Percentiles rank a stretch among this genome's conserved stretches.
Evolutionary conservation across 352 stramenopile species (phyloP).

Genomic region (Bremia lactucae): DNA sequence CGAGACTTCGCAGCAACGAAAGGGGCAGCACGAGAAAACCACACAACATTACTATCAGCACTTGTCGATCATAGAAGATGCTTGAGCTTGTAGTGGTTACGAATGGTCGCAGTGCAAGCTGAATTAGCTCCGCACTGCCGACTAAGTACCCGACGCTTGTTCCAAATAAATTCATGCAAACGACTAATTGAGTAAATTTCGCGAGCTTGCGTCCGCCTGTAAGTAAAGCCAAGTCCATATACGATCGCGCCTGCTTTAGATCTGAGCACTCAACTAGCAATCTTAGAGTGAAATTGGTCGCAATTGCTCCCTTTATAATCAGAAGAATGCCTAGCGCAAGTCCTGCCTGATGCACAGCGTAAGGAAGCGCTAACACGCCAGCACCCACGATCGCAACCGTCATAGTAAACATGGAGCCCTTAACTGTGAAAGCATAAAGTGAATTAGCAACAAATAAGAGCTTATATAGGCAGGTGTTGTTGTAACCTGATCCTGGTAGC

Average conservation of each 20-base stretch:
- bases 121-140: slow-evolving; percentile 65
- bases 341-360: slow-evolving; percentile 64
- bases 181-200: slow-evolving; percentile 61
- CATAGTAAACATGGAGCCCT: slow-evolving; percentile 87
- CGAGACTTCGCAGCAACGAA: slow-evolving; percentile 72
- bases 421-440: slow-evolving; percentile 36
- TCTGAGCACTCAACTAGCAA: slow-evolving; percentile 73
- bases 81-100: slow-evolving; percentile 32
- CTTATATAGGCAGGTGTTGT: not conserved
- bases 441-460: not conserved
- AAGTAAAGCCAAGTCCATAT: slow-evolving; percentile 66
- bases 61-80: slow-evolving; percentile 49
- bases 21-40: slow-evolving; percentile 63
- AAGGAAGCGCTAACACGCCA: slow-evolving; percentile 71
- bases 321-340: slow-evolving; percentile 59
- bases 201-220: slow-evolving; percentile 58
- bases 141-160: slow-evolving; percentile 80
- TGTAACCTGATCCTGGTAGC: slow-evolving; percentile 64
- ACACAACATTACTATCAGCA: slow-evolving; percentile 55
- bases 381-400: slow-evolving; percentile 80
- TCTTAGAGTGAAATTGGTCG: slow-evolving; percentile 78
- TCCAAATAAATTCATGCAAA: slow-evolving; percentile 84
- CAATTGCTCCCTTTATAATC: slow-evolving; percentile 51
- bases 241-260: slow-evolving; percentile 59
- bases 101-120: slow-evolving; percentile 47